Evolutionary conservation across 2,329 filamentous ascomycete species (phyloP).

Genomic region (Arthrobotrys musiformis): DNA sequence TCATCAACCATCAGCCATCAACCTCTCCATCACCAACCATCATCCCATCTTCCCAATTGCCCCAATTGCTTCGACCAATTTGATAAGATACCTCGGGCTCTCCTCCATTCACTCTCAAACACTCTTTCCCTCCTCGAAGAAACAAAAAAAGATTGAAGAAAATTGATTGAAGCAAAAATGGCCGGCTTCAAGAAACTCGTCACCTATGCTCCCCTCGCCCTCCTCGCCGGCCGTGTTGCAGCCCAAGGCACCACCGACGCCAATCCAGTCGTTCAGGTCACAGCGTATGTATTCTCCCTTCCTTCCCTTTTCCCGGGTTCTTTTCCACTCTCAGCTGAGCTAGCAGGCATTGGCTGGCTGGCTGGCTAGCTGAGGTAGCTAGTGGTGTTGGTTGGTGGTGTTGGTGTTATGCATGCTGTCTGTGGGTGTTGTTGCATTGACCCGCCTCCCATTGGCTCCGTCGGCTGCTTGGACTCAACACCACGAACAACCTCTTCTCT

Average conservation of each 20-base stretch:
- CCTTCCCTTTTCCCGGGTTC: background rate
- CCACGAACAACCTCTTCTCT: background rate
- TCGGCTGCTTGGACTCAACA: no score
- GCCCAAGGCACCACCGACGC: conserved; percentile 41
- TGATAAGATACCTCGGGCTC: no score
- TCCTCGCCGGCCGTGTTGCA: conserved; percentile 1
- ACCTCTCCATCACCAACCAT: background rate
- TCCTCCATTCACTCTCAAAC: conserved; percentile 24
- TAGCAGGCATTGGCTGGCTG: background rate
- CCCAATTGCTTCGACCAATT: no score
- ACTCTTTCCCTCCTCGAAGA: background rate
- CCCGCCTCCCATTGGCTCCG: no score
- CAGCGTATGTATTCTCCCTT: conserved; percentile 17
- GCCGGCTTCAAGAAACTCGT: conserved; percentile 38
- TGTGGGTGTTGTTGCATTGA: no score
- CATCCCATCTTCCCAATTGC: background rate
- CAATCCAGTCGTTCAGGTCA: conserved; percentile 37
- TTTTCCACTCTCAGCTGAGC: background rate
- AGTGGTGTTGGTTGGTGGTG: no score
- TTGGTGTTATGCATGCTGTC: no score
- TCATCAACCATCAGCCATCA: background rate
- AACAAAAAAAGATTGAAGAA: no score
- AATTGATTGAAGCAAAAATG: conserved; percentile 15
- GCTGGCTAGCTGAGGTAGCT: background rate
- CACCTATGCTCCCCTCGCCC: conserved; percentile 13